Evolutionary conservation across 176 grass and related monocot genomes (phyloP), one percentile per base, ranked within the genome.

Genomic region (Lolium rigidum): DNA sequence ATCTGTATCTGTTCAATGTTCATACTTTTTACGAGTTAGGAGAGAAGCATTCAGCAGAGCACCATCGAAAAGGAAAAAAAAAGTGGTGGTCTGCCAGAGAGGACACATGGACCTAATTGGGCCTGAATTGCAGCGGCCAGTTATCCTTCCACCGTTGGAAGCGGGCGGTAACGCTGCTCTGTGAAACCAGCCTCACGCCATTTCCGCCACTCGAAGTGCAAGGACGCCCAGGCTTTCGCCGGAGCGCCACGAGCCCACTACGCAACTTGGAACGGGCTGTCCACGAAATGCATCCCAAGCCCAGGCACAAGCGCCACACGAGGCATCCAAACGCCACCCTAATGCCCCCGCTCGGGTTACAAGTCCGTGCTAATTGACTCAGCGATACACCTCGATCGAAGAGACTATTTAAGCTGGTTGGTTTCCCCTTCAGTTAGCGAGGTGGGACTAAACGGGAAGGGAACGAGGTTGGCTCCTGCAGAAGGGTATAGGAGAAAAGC

Each of bases 161-260:
- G 81, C 70, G 81, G 61, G 54, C 49, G 64, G 90, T 86, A 24
- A 85, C 86, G 90, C 65, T 88, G 90, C 86, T 88, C 86, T 92
- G 90, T 92, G 20, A 86, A 66, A 4, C 86, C 74, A 89, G 83
- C 83, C 90, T 86, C 31, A 68, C 83, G 82, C 70, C 22, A 0
- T 88, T 4, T 52, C 85, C 76, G 7, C 76, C 67, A 1, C 89
- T 87, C 0, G 20, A 80, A 26, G 56, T 10, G 46, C 46, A 2
- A 26, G 31, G 47, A 55, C 57, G 10, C 46, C 18, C 18, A 14
- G 2, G 47, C 59, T 0, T 87, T 87, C 78, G 78, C 70, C 60
- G 0, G 44, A 16, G 37, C 10, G 3, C 6, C 54, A 20, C 2
- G 8, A 43, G 16, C 85, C 20, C 79, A 67, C 85, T 87, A 76